A percentile compares a stretch with the other conserved stretches of the same genome.
phyloP scores from a whole-genome alignment of 225 moss, liverwort and hornwort species.

The Bryum argenteum region DNA sequence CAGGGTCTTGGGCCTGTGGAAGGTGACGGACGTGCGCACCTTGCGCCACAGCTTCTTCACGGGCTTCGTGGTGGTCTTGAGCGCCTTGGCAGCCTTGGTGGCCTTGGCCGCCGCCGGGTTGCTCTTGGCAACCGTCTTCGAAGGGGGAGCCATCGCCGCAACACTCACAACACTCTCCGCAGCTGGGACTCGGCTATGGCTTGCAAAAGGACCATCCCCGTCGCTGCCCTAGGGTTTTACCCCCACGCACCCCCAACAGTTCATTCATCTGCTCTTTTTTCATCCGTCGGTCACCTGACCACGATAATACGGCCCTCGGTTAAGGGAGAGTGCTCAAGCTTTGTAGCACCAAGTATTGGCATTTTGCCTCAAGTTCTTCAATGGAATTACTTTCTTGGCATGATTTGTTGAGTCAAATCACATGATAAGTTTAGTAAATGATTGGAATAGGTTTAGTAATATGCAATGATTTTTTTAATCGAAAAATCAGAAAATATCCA shows the following conservation, averaged over 20 bases:
- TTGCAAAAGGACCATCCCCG: neutral
- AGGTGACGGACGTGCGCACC: constrained; percentile 79
- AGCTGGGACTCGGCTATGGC: constrained; percentile 39
- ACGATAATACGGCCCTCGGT: too few species aligned
- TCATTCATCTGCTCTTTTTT: neutral
- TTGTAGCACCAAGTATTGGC: too few species aligned
- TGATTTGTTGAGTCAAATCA: too few species aligned
- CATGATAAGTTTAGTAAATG: too few species aligned
- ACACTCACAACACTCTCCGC: neutral
- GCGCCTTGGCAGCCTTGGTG: constrained; percentile 75
- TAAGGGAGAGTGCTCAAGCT: too few species aligned
- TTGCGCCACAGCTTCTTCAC: constrained; percentile 86
- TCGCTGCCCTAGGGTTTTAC: constrained; percentile 42
- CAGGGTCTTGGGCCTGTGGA: constrained; percentile 80
- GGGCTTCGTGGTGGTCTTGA: constrained; percentile 61
- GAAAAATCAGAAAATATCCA: too few species aligned
- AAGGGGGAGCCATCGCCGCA: constrained; percentile 44
- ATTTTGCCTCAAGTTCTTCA: too few species aligned
- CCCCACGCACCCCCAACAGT: neutral
- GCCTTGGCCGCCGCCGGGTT: constrained; percentile 75
- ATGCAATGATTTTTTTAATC: too few species aligned
- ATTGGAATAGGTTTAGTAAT: too few species aligned
- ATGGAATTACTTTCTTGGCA: too few species aligned
- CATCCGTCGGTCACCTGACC: constrained; percentile 3
- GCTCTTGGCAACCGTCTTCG: constrained; percentile 27